A percentile compares a stretch with the other conserved stretches of the same genome.
phyloP scores from a whole-genome alignment of 495 filamentous ascomycete genomes.

The Parmelia sp. region DNA sequence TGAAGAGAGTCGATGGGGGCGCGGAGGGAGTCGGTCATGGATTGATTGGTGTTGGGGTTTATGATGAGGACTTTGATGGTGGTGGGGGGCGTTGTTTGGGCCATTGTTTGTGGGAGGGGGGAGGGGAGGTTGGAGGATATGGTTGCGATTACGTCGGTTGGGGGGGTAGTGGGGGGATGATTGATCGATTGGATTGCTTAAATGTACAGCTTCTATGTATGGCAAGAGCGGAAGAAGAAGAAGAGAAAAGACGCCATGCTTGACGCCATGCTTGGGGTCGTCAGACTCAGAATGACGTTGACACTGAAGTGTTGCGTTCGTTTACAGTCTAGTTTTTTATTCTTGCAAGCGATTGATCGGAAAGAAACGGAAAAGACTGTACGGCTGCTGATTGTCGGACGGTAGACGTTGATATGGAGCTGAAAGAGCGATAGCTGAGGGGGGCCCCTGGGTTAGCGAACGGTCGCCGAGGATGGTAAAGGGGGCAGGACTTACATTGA shows the following conservation, averaged over 20 bases:
- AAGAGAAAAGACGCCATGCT: too few species aligned
- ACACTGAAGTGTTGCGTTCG: background rate
- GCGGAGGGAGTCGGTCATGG: too few species aligned
- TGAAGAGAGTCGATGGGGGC: too few species aligned
- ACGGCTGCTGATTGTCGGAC: background rate
- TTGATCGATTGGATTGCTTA: background rate
- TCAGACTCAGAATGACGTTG: slow-evolving; percentile 1
- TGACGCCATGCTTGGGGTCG: background rate
- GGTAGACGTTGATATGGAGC: background rate
- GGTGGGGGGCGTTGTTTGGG: too few species aligned
- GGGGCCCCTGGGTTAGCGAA: background rate
- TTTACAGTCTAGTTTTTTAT: background rate
- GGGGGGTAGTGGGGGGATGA: background rate
- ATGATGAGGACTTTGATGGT: too few species aligned
- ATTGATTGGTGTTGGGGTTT: too few species aligned
- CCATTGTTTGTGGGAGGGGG: background rate
- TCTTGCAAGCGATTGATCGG: background rate
- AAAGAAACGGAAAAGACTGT: background rate
- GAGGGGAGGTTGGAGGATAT: background rate
- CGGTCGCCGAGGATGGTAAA: background rate
- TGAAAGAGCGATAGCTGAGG: background rate
- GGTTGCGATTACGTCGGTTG: background rate
- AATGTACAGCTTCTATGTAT: background rate
- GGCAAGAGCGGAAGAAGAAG: background rate
- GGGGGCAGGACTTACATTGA: background rate